Percentiles rank a stretch among this genome's conserved stretches.
phyloP scores from a whole-genome alignment of 345 rosid genomes.

The Salix brachista region DNA sequence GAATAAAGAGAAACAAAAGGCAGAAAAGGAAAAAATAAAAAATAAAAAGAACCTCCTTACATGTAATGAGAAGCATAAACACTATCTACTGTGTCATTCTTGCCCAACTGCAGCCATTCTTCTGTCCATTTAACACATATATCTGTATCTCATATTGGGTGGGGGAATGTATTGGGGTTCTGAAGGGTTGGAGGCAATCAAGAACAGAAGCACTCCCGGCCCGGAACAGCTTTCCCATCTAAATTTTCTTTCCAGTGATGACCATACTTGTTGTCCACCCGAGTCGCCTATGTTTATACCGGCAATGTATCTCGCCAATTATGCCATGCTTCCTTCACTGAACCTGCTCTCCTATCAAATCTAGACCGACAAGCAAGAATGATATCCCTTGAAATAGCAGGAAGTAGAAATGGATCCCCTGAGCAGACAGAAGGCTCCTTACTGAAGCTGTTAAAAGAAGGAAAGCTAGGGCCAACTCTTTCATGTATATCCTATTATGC shows the following conservation, averaged over 20 bases:
- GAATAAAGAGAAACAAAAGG: constrained; percentile 24
- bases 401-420: constrained; percentile 97
- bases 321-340: constrained; percentile 30
- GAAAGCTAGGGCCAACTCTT: constrained; percentile 82
- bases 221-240: constrained; percentile 3
- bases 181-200: constrained; percentile 12
- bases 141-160: constrained; percentile 1
- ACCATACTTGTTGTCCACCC: constrained; percentile 7
- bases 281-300: neutral
- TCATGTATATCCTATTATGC: constrained; percentile 77
- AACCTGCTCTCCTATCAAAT: constrained; percentile 93
- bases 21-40: neutral
- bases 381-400: constrained; percentile 93
- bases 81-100: constrained; percentile 3
- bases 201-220: constrained; percentile 17
- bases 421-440: constrained; percentile 84
- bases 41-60: constrained; percentile 13
- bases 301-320: neutral
- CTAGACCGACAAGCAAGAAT: constrained; percentile 88
- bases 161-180: neutral
- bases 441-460: constrained; percentile 82
- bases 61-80: constrained; percentile 14
- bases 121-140: constrained; percentile 11
- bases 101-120: constrained; percentile 15
- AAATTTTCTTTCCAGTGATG: neutral